These are phyloP conservation scores for Takakia lepidozioides DNA, from an alignment of 225 moss, liverwort and hornwort species.

Conservation along the genomic window DNA sequence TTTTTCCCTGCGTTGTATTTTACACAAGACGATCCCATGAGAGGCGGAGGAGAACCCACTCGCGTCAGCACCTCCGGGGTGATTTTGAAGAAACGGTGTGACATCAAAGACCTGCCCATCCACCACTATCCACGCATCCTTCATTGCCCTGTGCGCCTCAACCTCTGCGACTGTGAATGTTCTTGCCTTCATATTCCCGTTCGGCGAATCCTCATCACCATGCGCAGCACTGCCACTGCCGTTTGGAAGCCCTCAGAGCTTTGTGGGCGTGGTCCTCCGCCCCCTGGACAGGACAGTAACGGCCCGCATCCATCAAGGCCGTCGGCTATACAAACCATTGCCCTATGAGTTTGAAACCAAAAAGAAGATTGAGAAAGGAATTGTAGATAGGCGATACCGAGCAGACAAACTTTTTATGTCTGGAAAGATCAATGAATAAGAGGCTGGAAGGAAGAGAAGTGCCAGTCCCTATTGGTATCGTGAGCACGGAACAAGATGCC, in stretches of 20 bases:
- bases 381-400: not conserved
- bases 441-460: not conserved
- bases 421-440: no score
- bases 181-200: constrained; percentile 4
- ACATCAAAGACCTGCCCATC: constrained; percentile 48
- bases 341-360: no score
- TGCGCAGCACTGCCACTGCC: constrained; percentile 8
- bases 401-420: not conserved
- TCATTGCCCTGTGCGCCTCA: constrained; percentile 7
- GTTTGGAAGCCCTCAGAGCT: constrained; percentile 7
- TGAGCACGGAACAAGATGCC: not conserved
- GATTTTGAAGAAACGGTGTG: constrained; percentile 38
- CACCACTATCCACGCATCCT: constrained; percentile 46
- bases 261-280: not conserved
- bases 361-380: no score
- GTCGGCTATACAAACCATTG: not conserved
- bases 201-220: constrained; percentile 1
- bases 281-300: not conserved
- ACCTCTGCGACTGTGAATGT: constrained; percentile 26
- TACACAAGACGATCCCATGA: no score
- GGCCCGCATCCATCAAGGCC: not conserved
- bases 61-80: constrained; percentile 45
- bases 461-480: not conserved
- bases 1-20: no score
- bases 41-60: no score